A percentile compares a stretch with the other conserved stretches of the same genome.
Evolutionary conservation across 768 basidiomycete genomes (phyloP).

Genomic region (Rubroboletus pulcherrimus): DNA sequence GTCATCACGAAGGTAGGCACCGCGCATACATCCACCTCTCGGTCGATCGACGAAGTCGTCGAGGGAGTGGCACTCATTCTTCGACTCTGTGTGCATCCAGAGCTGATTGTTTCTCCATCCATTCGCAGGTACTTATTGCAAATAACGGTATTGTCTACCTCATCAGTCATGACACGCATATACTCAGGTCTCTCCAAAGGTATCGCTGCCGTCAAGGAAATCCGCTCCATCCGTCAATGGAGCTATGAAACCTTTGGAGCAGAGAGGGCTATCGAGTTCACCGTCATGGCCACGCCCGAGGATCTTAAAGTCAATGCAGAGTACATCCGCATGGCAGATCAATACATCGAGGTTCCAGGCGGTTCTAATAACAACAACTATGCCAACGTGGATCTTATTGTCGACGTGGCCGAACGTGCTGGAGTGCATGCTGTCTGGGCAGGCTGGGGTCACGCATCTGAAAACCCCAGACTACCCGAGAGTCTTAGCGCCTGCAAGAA

Average conservation of each 20-base stretch:
- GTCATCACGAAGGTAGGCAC: slow-evolving; percentile 90
- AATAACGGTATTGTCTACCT: slow-evolving; percentile 72
- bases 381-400: slow-evolving; percentile 98
- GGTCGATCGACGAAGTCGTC: slow-evolving; percentile 2
- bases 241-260: slow-evolving; percentile 98
- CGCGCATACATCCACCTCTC: slow-evolving; percentile 16
- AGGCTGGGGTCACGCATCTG: slow-evolving; percentile 99
- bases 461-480: slow-evolving; percentile 96
- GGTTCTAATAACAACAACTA: slow-evolving; percentile 99
- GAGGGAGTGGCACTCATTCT: not conserved
- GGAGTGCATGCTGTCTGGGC: slow-evolving; percentile 99
- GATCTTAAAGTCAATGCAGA: slow-evolving; percentile 98
- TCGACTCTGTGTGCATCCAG: not conserved
- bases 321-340: slow-evolving; percentile 99
- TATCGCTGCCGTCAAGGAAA: slow-evolving; percentile 99
- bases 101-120: slow-evolving; percentile 6
- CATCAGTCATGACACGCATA: slow-evolving; percentile 8
- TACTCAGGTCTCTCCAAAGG: slow-evolving; percentile 44
- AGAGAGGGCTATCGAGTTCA: slow-evolving; percentile 96
- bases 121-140: slow-evolving; percentile 85
- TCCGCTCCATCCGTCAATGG: slow-evolving; percentile 98
- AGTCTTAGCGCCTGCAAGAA: slow-evolving; percentile 86
- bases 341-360: slow-evolving; percentile 97
- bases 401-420: slow-evolving; percentile 94
- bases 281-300: slow-evolving; percentile 99